These are phyloP conservation scores for Dispira parvispora DNA, from an alignment of 192 early-diverging fungal species.

Conservation along the genomic window DNA sequence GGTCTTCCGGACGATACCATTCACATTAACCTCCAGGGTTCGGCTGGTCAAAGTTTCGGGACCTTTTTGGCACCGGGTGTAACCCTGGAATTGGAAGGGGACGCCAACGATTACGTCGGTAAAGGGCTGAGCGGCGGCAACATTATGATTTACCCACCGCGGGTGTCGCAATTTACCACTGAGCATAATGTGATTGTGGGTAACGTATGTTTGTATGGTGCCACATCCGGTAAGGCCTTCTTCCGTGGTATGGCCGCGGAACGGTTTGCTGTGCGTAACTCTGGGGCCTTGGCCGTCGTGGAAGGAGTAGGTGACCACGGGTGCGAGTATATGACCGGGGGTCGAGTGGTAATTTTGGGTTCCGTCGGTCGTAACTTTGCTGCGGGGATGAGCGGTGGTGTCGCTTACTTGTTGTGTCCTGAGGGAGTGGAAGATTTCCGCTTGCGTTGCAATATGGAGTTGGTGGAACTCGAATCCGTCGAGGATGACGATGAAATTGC, in stretches of 20 bases:
- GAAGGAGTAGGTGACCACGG: conserved; percentile 98
- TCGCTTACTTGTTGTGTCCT: conserved; percentile 80
- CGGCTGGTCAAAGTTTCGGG: conserved; percentile 91
- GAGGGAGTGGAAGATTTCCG: conserved; percentile 34
- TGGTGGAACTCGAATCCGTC: conserved; percentile 75
- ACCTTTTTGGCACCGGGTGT: conserved; percentile 87
- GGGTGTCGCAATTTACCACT: conserved; percentile 52
- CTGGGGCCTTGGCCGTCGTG: conserved; percentile 87
- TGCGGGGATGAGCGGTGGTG: conserved; percentile 96
- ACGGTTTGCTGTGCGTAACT: conserved; percentile 95
- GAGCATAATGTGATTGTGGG: conserved; percentile 88
- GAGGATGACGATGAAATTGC: conserved; percentile 55
- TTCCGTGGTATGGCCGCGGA: conserved; percentile 90
- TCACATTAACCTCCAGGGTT: conserved; percentile 69
- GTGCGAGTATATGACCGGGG: conserved; percentile 99
- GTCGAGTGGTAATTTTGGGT: conserved; percentile 79
- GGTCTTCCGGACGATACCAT: conserved; percentile 82
- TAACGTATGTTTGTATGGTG: conserved; percentile 96
- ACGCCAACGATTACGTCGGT: conserved; percentile 98
- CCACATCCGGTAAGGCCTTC: conserved; percentile 80
- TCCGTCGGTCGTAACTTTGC: conserved; percentile 91
- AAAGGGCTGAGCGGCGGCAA: conserved; percentile 94
- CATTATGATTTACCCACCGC: conserved; percentile 81
- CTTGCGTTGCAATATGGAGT: conserved; percentile 71
- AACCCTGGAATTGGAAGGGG: conserved; percentile 84